Percentiles rank a stretch among this genome's conserved stretches.
Evolutionary conservation across 768 basidiomycete genomes (phyloP).

Genomic region (Russula abietina): DNA sequence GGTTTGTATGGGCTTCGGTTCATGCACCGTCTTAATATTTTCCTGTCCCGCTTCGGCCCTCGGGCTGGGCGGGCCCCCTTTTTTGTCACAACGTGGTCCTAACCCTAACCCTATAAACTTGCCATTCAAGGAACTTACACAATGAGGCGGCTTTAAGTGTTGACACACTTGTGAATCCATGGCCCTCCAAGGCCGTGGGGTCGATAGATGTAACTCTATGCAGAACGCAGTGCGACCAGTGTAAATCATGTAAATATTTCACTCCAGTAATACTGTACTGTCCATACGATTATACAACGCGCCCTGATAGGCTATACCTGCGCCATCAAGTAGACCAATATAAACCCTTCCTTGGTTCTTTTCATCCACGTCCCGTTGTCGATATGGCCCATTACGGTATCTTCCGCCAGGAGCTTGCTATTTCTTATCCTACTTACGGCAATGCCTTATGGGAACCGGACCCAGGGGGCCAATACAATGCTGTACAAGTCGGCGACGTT

Average conservation of each 20-base stretch:
- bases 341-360: background rate
- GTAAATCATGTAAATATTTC: too few relatives aligned
- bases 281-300: too few relatives aligned
- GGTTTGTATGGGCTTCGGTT: slow-evolving; percentile 51
- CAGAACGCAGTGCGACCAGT: too few relatives aligned
- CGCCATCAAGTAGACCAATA: too few relatives aligned
- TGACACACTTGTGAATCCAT: too few relatives aligned
- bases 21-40: slow-evolving; percentile 80
- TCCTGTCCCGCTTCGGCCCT: slow-evolving; percentile 60
- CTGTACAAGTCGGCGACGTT: background rate
- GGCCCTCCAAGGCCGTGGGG: too few relatives aligned
- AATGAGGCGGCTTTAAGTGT: too few relatives aligned
- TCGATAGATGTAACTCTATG: too few relatives aligned
- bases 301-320: background rate
- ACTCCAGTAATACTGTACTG: too few relatives aligned
- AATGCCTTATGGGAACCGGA: background rate
- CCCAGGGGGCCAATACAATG: background rate
- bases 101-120: slow-evolving; percentile 37
- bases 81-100: slow-evolving; percentile 26
- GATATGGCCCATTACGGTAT: background rate
- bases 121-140: too few relatives aligned
- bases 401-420: background rate
- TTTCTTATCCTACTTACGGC: background rate
- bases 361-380: background rate
- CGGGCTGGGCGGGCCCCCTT: slow-evolving; percentile 32